A percentile compares a stretch with the other conserved stretches of the same genome.
Evolutionary conservation across 306 rosid species (phyloP).

Genomic region (Castanea mollissima): DNA sequence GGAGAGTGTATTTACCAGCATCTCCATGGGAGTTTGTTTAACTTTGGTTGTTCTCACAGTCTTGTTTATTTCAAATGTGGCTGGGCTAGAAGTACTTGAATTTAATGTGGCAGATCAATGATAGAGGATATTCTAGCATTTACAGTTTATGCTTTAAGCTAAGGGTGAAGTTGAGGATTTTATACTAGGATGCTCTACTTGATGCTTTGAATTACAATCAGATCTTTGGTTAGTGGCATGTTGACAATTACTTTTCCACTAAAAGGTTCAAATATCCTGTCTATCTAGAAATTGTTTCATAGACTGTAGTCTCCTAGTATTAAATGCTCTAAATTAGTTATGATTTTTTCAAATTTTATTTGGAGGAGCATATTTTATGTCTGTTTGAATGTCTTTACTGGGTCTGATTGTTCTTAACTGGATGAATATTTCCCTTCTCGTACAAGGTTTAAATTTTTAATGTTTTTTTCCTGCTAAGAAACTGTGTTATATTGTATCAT

Average conservation of each 20-base stretch:
- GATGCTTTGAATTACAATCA: not conserved
- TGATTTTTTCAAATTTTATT: not conserved
- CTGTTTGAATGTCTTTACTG: not conserved
- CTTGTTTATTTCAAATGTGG: not conserved
- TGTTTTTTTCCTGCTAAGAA: constrained; percentile 27
- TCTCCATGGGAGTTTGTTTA: not conserved
- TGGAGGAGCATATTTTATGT: not conserved
- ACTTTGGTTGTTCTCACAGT: not conserved
- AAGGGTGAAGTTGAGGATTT: not conserved
- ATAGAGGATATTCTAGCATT: not conserved
- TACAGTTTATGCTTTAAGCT: not conserved
- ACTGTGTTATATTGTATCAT: constrained; percentile 36
- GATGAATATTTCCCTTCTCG: not conserved
- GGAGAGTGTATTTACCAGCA: not conserved
- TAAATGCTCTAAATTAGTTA: not conserved
- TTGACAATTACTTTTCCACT: not conserved
- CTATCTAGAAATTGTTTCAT: not conserved
- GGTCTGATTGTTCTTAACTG: not conserved
- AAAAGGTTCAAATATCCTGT: not conserved
- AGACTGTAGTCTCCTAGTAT: not conserved
- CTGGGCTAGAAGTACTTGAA: not conserved
- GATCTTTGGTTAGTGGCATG: not conserved
- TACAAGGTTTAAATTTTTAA: not conserved
- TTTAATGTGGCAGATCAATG: not conserved
- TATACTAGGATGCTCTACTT: not conserved